Evolutionary conservation across 345 rosid genomes (phyloP).

Genomic region (Balakata baccata): DNA sequence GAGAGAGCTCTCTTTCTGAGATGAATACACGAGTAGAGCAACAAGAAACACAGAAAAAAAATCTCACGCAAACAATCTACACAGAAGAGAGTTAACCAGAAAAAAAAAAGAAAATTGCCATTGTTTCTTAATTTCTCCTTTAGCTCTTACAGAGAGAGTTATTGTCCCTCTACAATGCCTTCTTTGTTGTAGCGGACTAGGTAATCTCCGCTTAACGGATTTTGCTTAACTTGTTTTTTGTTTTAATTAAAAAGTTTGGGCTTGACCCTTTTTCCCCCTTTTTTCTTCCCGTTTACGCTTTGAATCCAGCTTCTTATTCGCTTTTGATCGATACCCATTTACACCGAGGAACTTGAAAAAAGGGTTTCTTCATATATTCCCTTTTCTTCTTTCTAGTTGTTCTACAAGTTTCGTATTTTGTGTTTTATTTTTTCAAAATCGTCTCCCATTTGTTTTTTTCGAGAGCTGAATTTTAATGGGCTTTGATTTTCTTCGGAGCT

Average conservation of each 20-base stretch:
- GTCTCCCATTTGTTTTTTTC: not conserved
- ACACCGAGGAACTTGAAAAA: constrained; percentile 11
- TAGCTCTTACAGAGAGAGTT: constrained; percentile 12
- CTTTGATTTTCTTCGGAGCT: constrained; percentile 15
- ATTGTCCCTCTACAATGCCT: constrained; percentile 42
- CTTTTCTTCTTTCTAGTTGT: constrained; percentile 10
- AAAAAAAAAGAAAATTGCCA: not conserved
- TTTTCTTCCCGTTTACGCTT: constrained; percentile 17
- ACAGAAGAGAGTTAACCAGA: not conserved
- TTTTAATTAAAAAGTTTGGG: too few species aligned
- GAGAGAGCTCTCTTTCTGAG: constrained; percentile 3
- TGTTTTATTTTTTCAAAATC: not conserved
- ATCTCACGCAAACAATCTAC: not conserved
- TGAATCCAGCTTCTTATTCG: constrained; percentile 21
- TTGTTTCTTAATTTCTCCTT: not conserved
- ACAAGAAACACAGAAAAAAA: not conserved
- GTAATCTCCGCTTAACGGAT: constrained; percentile 24
- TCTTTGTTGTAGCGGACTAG: constrained; percentile 40
- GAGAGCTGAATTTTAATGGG: constrained; percentile 2
- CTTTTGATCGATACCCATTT: constrained; percentile 45
- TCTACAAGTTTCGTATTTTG: constrained; percentile 3
- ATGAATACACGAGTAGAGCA: not conserved
- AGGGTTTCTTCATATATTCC: constrained; percentile 2
- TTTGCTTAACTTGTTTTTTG: not conserved
- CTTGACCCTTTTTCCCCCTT: not conserved